Percentiles rank a stretch among this genome's conserved stretches.
Conservation (phyloP, 2,329 filamentous ascomycete genomes). For the Blumeriella jaapii region DNA sequence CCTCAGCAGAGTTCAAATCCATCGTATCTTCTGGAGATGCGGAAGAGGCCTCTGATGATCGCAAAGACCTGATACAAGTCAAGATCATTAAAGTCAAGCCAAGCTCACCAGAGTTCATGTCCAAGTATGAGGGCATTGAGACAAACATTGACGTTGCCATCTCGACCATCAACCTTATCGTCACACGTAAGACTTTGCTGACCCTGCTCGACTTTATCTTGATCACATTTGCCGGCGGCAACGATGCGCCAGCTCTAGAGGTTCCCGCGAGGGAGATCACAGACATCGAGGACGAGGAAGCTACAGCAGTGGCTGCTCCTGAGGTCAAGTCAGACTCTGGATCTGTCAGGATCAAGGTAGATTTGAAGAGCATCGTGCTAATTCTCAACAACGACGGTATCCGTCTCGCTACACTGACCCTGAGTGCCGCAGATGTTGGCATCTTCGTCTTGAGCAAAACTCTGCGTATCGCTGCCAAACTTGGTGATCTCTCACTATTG, state of each 20-base stretch:
- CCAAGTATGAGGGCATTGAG: constrained; percentile 83
- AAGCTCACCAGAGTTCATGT: constrained; percentile 85
- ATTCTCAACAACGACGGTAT: constrained; percentile 98
- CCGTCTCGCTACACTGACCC: constrained; percentile 78
- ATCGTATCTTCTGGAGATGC: constrained; percentile 78
- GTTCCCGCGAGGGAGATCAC: constrained; percentile 20
- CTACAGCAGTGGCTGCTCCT: neutral
- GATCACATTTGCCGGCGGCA: constrained; percentile 74
- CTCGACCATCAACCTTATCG: constrained; percentile 91
- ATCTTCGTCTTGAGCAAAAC: constrained; percentile 78
- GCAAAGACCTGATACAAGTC: constrained; percentile 72
- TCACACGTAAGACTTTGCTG: constrained; percentile 84
- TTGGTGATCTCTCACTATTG: constrained; percentile 79
- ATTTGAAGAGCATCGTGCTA: constrained; percentile 84
- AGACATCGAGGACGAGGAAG: constrained; percentile 31
- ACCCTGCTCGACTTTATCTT: constrained; percentile 91
- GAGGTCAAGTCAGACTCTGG: constrained; percentile 14
- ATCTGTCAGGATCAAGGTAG: constrained; percentile 79
- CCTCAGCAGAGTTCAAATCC: constrained; percentile 85
- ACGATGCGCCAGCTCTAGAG: constrained; percentile 35
- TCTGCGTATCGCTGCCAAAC: constrained; percentile 75
- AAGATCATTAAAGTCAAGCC: constrained; percentile 85
- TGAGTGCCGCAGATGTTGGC: constrained; percentile 85
- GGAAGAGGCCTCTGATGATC: constrained; percentile 67
- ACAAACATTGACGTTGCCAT: constrained; percentile 85